Evolutionary conservation across 2,329 filamentous ascomycete genomes (phyloP).

Genomic region (Botrytis pseudocinerea): DNA sequence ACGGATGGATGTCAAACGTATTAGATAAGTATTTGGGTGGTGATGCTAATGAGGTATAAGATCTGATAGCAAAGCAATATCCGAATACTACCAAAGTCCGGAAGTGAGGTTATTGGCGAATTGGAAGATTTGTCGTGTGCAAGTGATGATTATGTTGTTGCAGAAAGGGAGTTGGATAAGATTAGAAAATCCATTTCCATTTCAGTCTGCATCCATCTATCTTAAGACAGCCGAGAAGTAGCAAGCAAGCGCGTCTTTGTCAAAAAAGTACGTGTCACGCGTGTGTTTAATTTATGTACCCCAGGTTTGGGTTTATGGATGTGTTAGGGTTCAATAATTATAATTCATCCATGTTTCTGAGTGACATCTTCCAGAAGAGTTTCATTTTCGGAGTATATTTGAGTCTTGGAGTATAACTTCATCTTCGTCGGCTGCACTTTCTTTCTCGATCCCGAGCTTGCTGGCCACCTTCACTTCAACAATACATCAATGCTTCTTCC

Average conservation of each 20-base stretch:
- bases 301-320: background rate
- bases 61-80: background rate
- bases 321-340: background rate
- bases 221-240: slow-evolving; percentile 8
- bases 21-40: background rate
- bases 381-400: background rate
- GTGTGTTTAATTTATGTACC: slow-evolving; percentile 3
- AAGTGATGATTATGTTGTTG: slow-evolving; percentile 1
- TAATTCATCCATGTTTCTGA: background rate
- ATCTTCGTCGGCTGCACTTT: background rate
- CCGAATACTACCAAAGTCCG: background rate
- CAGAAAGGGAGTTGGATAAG: slow-evolving; percentile 7
- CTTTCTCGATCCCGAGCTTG: background rate
- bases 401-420: background rate
- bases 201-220: background rate
- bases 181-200: slow-evolving; percentile 5
- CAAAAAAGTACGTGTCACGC: slow-evolving; percentile 1
- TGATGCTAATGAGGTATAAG: background rate
- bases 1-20: background rate
- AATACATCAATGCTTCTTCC: slow-evolving; percentile 1
- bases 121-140: slow-evolving; percentile 2
- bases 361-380: background rate
- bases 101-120: background rate
- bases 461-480: too few species aligned
- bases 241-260: slow-evolving; percentile 9